Base-by-base conservation (phyloP, 2,329 filamentous ascomycete genomes). In the Sclerotinia glacialis region DNA sequence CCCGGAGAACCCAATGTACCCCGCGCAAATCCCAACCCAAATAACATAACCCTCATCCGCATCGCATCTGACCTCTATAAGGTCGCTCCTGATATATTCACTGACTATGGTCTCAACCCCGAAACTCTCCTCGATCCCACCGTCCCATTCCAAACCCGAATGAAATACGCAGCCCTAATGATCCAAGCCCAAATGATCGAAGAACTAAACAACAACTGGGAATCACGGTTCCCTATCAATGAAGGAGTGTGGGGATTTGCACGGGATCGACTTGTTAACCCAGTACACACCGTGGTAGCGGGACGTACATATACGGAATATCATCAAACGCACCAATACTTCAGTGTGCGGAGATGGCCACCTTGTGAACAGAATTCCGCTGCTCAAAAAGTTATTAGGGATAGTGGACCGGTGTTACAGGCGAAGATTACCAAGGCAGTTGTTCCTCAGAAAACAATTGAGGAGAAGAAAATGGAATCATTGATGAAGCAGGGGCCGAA, bases 241-340 rank as follows among this genome's bases (percentile, higher is more conserved):
- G 73, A 75, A 40, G 66, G 69, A 7, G 69, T 75, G 4, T 76
- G 74, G 74, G 69, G 71, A 28, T 75, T 75, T 61, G 72, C 72
- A 5, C 42, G 52, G 1, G 61, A 67, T 11, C 60, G 70, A 14
- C 18, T 71, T 5, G 31, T 47, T 1, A 44, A 44, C 2, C 54
- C 37, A 6, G 31, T 64, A 11, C 52, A 18, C 1, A 56, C 21
- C 2, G 58, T 34, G 16, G 42, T 40, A 14, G 28, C 50, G 5
- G 47, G 55, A 16, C 31, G 26, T n/a, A 54, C 47, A 21, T 42
- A 40, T 14, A 31, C 21, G 26, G 44, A 31, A n/a, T 64, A 23
- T 26, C 47, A 40, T 47, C 34, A 12, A 50, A 53, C 56, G 14
- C 67, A 21, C 14, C 67, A 70, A 34, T 72, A 68, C 63, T 74